Evolutionary conservation across 169 alveolate species (phyloP), one percentile per base, ranked within the genome.

Genomic region (Cryptosporidium xiaoi): DNA sequence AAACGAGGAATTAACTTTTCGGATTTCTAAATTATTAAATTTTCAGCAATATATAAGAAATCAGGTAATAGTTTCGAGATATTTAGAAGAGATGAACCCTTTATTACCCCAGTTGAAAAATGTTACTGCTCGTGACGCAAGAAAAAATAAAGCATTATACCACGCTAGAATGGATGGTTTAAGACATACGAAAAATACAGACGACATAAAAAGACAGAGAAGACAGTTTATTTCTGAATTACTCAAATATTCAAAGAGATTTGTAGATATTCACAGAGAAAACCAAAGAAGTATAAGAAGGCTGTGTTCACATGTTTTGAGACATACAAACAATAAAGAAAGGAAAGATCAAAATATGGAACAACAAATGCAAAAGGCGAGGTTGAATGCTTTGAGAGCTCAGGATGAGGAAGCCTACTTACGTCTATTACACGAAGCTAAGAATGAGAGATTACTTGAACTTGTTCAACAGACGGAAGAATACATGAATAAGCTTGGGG

Each of bases 391-490:
- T 36, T 60, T 97, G 33, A 95, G 93, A 90, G 97, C 95, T 34
- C 96, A 96, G 83, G 95, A 96, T 65, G 96, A 96, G 90, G 99
- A 95, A 29, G 97, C 92, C 6, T 97, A 97, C 91, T 82, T 96
- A 10, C 93, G 95, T 51, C 82, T 96, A 85, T 71, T 97, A 24
- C 93, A 95, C 62, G 96, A 95, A 53, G 95, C 98, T 15, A 97
- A 97, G 93, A 96, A 96, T 84, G 95, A 96, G 27, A 92, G 99
- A 82, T 83, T 97, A 33, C 91, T 95, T 65, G 95, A 96, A 71
- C 93, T 97, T 58, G 93, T 97, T 65, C 94, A 95, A 56, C 96
- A 97, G 82, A 98, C 99, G 20, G 98, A 97, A 83, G 94, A 95
- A 58, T 97, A 96, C 82, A 91, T 96, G 91, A 93, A 95, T 69